These are phyloP conservation scores for Diplotaxis tenuifolia DNA, from an alignment of 345 rosid genomes.

Conservation along the genomic window DNA sequence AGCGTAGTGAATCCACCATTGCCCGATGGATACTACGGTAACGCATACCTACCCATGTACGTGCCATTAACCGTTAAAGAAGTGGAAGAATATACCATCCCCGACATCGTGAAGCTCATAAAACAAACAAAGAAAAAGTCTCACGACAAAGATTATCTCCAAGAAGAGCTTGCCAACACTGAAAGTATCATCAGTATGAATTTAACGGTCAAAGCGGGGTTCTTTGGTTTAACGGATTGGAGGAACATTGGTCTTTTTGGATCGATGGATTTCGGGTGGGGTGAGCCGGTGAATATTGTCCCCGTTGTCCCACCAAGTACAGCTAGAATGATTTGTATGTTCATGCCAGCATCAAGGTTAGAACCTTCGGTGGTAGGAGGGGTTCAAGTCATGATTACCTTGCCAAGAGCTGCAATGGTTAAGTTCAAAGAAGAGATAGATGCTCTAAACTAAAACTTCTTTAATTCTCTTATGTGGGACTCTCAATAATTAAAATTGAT, in stretches of 20 bases:
- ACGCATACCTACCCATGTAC: conserved; percentile 16
- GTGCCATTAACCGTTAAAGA: conserved; percentile 15
- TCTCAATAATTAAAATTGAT: neutral
- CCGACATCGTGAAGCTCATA: conserved; percentile 19
- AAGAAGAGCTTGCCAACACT: conserved; percentile 11
- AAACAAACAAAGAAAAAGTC: conserved; percentile 22
- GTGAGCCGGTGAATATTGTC: conserved; percentile 24
- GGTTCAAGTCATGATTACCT: conserved; percentile 17
- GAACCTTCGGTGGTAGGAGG: conserved; percentile 15
- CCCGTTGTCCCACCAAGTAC: conserved; percentile 15
- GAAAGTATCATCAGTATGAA: conserved; percentile 1
- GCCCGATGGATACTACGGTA: conserved; percentile 30
- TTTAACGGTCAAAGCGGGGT: neutral
- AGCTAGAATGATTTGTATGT: conserved; percentile 3
- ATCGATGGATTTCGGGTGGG: conserved; percentile 32
- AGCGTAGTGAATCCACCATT: conserved; percentile 11
- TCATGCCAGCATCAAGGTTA: conserved; percentile 19
- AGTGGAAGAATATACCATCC: conserved; percentile 6
- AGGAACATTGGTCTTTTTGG: conserved; percentile 23
- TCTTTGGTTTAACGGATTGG: conserved; percentile 11
- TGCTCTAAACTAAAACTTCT: neutral
- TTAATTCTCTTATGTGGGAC: neutral
- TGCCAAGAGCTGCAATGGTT: conserved; percentile 21
- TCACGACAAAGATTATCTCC: conserved; percentile 6
- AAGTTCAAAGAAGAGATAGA: conserved; percentile 20